Evolutionary conservation across 1,284 basidiomycete genomes (phyloP), one percentile per base, ranked within the genome.

Genomic region (Ustilago tritici): DNA sequence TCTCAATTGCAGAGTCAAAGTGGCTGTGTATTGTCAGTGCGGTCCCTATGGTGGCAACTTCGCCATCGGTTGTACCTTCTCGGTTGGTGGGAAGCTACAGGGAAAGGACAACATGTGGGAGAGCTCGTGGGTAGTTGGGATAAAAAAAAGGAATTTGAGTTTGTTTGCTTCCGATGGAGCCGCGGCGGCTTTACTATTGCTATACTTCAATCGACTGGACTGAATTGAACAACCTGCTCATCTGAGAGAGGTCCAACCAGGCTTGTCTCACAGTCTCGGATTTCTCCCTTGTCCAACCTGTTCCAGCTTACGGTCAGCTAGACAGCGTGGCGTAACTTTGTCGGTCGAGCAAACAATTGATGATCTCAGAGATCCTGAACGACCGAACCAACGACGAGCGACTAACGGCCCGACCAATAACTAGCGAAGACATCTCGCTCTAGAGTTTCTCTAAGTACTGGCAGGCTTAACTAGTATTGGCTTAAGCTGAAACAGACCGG

Each of bases 361-460:
- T 28, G 46, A 19, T 47, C 32, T 31, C 43, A 43, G 40, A 40
- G 31, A 46, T 46, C 14, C 41, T 40, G 40, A 32, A 23, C 50
- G 57, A 70, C 67, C 61, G 67, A 63, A 32, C n/a, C 40, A 38
- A 19, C 28, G 17, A 59, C 67, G 61, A 70, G 53, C 50, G 10
- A 32, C 49, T 12, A 32, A 34, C 67, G 67, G 67, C 67, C 67
- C 61, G 53, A 64, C 67, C 17, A 60, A 52, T 10, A 28, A 28
- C 23, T 28, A 60, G 61, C 61, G 56, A 68, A n/a, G 28, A 34
- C 3, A 43, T n/a, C 35, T 32, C 31, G 23, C 46, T 19, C 47
- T 10, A 36, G 28, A n/a, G 40, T 32, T 57, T 47, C 46, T 49
- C 23, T 10, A 28, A 23, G 46, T 6, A 28, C 15, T 15, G 15